Evolutionary conservation across 1,284 basidiomycete species (phyloP), one percentile per base, ranked within the genome.

Genomic region (Bjerkandera adusta): DNA sequence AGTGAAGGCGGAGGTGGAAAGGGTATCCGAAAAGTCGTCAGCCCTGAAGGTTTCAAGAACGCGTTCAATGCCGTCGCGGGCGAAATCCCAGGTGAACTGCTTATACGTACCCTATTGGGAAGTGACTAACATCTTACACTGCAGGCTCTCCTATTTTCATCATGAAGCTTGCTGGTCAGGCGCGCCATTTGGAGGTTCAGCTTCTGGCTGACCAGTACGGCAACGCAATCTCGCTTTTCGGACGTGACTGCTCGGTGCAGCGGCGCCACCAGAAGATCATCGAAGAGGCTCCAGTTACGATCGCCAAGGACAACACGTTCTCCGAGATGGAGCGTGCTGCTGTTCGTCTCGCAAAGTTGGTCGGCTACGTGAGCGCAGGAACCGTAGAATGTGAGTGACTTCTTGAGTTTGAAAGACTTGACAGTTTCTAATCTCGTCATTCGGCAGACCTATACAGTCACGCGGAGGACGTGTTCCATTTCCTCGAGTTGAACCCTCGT

Each of bases 251-350:
- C 68, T 99, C 97, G 47, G 97, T 99, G 40, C 97, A 99, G 71
- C 91, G 97, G 60, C 91, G 97, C 55, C 97, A 99, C 71, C 97
- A 99, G 69, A 99, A 99, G 77, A 99, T 99, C 59, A 99, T 99
- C 51, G 97, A 99, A 71, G 97, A 99, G 69, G 97, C 97, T 7
- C 97, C 97, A 24, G 96, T 99, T 40, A 98, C 96, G 21, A 96
- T 99, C 42, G 98, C 96, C 16, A 98, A 83, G 60, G 86, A 83
- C 41, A 87, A 87, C 36, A 95, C 81, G 10, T 97, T 97, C 59
- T 92, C 94, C 65, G 75, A 94, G 68, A 99, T 99, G 97, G 97
- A 99, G 67, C 92, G 94, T 59, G 94, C 97, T 11, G 97, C 97
- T 29, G 97, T 99, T 36, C 85, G 97, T 61, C 78, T 99, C 20